Conservation (phyloP, 1,139 yeast genomes). For the Taphrina communis region DNA sequence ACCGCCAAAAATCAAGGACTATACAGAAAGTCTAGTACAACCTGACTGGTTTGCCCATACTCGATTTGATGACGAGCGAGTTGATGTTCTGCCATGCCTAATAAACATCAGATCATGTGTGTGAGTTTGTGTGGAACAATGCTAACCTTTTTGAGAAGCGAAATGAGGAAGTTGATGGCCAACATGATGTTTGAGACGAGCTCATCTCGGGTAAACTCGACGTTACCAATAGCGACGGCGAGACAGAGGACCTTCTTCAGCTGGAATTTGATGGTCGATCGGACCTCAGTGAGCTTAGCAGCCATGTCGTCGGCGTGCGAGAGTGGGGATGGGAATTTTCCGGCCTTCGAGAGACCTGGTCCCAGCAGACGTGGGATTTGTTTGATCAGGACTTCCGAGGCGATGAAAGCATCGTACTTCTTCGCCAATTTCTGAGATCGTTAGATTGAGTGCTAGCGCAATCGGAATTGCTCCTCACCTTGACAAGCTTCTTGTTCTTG, state of each 20-base stretch:
- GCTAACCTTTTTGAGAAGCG: constrained; percentile 90
- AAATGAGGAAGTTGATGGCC: constrained; percentile 99
- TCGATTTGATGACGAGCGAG: constrained; percentile 96
- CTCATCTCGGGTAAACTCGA: constrained; percentile 96
- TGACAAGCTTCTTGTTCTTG: constrained; percentile 99
- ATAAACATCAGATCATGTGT: no score
- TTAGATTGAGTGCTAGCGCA: constrained; percentile 25
- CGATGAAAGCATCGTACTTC: constrained; percentile 99
- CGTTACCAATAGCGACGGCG: constrained; percentile 98
- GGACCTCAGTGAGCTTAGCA: constrained; percentile 94
- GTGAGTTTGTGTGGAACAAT: no score
- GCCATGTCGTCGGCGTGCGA: constrained; percentile 98
- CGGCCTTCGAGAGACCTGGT: constrained; percentile 99
- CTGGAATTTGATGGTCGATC: constrained; percentile 99
- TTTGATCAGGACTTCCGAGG: constrained; percentile 98
- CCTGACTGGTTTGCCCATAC: constrained; percentile 99
- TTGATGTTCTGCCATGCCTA: constrained; percentile 99
- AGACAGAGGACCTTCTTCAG: constrained; percentile 85
- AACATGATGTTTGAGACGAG: constrained; percentile 98
- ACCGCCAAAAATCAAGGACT: neutral
- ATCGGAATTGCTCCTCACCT: constrained; percentile 49
- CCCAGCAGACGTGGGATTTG: constrained; percentile 99
- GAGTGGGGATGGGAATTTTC: constrained; percentile 99
- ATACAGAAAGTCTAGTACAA: constrained; percentile 9
- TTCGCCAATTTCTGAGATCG: constrained; percentile 80